A percentile compares a stretch with the other conserved stretches of the same genome.
Evolutionary conservation across 768 basidiomycete species (phyloP).

Genomic region (Basidioascus undulatus): DNA sequence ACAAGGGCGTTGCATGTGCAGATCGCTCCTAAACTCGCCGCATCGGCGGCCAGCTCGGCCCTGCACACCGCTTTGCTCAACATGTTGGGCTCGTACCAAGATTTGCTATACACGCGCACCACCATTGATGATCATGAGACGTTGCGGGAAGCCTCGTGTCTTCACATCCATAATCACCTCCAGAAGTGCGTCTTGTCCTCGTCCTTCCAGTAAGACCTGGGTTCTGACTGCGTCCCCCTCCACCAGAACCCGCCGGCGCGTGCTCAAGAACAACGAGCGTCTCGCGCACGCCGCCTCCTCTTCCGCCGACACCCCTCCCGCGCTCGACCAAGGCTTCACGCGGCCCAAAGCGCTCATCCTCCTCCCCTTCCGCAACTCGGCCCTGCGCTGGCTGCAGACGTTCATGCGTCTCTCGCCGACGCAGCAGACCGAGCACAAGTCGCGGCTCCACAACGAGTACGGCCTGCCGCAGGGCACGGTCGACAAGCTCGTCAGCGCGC

Average conservation of each 20-base stretch:
- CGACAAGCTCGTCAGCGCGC: conserved; percentile 49
- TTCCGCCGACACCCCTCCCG: conserved; percentile 29
- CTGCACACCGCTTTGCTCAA: conserved; percentile 20
- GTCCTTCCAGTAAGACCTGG: background rate
- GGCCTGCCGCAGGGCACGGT: conserved; percentile 48
- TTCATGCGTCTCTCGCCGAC: conserved; percentile 39
- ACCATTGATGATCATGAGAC: conserved; percentile 37
- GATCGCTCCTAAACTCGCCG: too few relatives aligned
- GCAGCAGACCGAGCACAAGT: conserved; percentile 52
- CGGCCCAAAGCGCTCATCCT: conserved; percentile 81
- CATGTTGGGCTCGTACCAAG: conserved; percentile 38
- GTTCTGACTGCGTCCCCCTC: background rate
- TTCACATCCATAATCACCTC: conserved; percentile 74
- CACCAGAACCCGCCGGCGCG: conserved; percentile 60
- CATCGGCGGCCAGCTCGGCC: too few relatives aligned
- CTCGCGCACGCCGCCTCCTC: conserved; percentile 35
- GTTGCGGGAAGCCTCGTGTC: conserved; percentile 40
- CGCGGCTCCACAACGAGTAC: conserved; percentile 63
- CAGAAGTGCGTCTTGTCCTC: conserved; percentile 34
- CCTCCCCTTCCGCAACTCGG: conserved; percentile 77
- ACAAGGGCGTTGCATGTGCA: too few relatives aligned
- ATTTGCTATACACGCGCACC: conserved; percentile 47
- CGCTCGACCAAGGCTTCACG: conserved; percentile 87
- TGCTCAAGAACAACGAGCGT: conserved; percentile 85
- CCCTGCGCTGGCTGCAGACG: conserved; percentile 55